A percentile compares a stretch with the other conserved stretches of the same genome.
These are phyloP conservation scores for Filobasidium uniguttulatum DNA, from an alignment of 1,284 basidiomycete genomes.

Conservation along the genomic window DNA sequence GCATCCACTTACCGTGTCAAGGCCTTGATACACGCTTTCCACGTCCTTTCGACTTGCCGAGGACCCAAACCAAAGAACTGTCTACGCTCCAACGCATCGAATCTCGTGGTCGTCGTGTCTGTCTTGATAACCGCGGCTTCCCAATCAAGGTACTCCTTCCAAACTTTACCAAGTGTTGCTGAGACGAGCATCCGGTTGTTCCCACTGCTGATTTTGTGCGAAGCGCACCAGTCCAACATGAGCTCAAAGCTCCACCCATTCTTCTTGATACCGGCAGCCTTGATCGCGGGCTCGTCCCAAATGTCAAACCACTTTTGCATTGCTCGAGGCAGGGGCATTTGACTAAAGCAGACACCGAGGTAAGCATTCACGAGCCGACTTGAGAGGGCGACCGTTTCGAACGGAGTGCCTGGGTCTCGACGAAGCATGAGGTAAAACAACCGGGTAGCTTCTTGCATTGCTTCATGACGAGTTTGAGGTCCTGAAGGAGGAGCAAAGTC, in stretches of 20 bases:
- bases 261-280: conserved; percentile 37
- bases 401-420: conserved; percentile 30
- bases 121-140: background rate
- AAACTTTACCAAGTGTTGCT: conserved; percentile 21
- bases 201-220: conserved; percentile 25
- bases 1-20: conserved; percentile 19
- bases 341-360: conserved; percentile 51
- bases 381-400: conserved; percentile 29
- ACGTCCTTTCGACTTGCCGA: conserved; percentile 28
- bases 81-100: background rate
- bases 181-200: conserved; percentile 2
- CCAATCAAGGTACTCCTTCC: conserved; percentile 22
- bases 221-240: conserved; percentile 53
- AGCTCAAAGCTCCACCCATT: conserved; percentile 50
- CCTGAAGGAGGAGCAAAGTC: conserved; percentile 29
- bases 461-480: conserved; percentile 56
- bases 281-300: conserved; percentile 43
- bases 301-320: conserved; percentile 22
- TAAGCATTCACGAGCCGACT: conserved; percentile 66
- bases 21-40: conserved; percentile 26
- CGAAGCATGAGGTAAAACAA: conserved; percentile 57
- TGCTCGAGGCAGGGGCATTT: conserved; percentile 41
- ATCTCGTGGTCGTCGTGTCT: background rate
- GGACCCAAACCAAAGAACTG: conserved; percentile 23
- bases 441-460: conserved; percentile 54